Base-by-base conservation (phyloP, 73 alveolate species). In the Uronychia setigera region DNA sequence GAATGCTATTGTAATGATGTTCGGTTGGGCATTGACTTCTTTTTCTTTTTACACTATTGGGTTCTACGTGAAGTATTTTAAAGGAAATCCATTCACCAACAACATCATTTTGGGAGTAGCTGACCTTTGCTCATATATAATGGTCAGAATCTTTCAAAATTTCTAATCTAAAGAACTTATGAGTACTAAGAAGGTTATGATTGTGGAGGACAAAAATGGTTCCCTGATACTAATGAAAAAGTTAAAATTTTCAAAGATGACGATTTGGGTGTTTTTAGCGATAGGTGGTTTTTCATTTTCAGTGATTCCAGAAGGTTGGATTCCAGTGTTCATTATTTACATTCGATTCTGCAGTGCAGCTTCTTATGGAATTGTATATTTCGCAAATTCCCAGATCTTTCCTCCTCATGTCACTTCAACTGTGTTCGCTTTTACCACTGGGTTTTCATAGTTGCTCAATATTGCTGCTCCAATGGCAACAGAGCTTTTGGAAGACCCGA, bases 51-150 rank as follows among this genome's bases (percentile, higher is more conserved):
- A 88, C 77, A 33, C 83, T 26, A 35, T 88, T 1, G 33, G 77
- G 1, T 88, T 88, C 91, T 82, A 59, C 57, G 75, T 88, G 32
- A 83, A 88, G 59, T 88, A 88, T 75, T 76, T 88, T 76, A 83
- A 88, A 33, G 94, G 94, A 1, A 81, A 76, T 29, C 58, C 83
- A 19, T 88, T 82, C 81, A 58, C 79, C 30, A 88, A 88, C 78
- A 31, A 78, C 28, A 58, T 78, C 13, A 87, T 83, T 25, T 31
- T 82, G 25, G 91, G 94, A 0, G 58, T 88, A 28, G 88, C 91
- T 28, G 83, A 78, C 35, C 28, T 83, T 26, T 31, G 32, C 29
- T 35, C 87, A 0, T 57, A n/a, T 25, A 29, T 58, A 0, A 1
- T 14, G 0, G 33, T 80, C 31, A 33, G 59, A 29, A 5, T 32